A percentile compares a stretch with the other conserved stretches of the same genome.
Conservation (phyloP, 139 green algal genomes). For the Coelastrella sp. region DNA sequence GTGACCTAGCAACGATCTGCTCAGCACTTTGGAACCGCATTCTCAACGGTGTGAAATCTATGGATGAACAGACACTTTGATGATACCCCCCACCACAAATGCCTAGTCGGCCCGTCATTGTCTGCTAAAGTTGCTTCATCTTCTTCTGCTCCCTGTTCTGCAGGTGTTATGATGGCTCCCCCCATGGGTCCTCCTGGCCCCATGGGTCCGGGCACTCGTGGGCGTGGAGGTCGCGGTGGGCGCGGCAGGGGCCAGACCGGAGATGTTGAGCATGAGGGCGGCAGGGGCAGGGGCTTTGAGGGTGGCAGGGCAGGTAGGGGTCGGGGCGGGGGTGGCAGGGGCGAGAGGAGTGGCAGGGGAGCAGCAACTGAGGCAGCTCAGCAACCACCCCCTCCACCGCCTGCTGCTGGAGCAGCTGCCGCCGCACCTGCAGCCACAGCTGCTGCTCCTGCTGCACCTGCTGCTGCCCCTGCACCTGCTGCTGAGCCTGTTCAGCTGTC, state of each 20-base stretch:
- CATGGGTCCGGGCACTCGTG: constrained; percentile 28
- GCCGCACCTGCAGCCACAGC: neutral
- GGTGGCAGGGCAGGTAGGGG: constrained; percentile 47
- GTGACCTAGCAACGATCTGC: too few relatives aligned
- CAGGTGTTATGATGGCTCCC: constrained; percentile 28
- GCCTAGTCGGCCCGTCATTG: too few relatives aligned
- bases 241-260: constrained; percentile 35
- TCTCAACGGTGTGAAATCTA: too few relatives aligned
- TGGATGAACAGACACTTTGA: too few relatives aligned
- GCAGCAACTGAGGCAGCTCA: constrained; percentile 5
- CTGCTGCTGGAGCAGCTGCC: neutral
- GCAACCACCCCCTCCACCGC: constrained; percentile 1
- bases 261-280: constrained; percentile 35
- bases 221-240: constrained; percentile 50
- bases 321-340: constrained; percentile 40
- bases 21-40: too few relatives aligned
- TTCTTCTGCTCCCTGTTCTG: too few relatives aligned
- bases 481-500: constrained; percentile 48
- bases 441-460: constrained; percentile 41
- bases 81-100: too few relatives aligned
- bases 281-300: constrained; percentile 49
- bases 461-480: constrained; percentile 41
- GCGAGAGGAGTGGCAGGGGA: constrained; percentile 40
- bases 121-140: too few relatives aligned
- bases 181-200: constrained; percentile 53